Evolutionary conservation across 129 eudicot species (phyloP).

Genomic region (Daucus carota): DH1_v3.0 NC_030382.2:56933001-56933500

Average conservation of each 20-base stretch:
- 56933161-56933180: neutral
- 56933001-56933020: neutral
- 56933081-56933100: neutral
- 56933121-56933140: neutral
- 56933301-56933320: neutral
- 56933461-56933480: conserved; percentile 45
- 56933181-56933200: neutral
- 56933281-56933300: neutral
- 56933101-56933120: neutral
- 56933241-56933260: neutral
- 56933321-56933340: neutral
- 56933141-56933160: neutral
- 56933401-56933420: conserved; percentile 84
- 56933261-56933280: neutral
- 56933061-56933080: neutral
- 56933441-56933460: conserved; percentile 85
- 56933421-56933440: conserved; percentile 69
- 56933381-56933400: neutral
- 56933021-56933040: neutral
- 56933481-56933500: conserved; percentile 67
- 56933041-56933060: neutral
- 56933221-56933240: neutral
- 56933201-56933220: neutral
- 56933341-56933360: neutral
- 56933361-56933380: neutral